Base-by-base conservation (phyloP, 179 eudicot genomes). In the Corrigiola litoralis region DNA sequence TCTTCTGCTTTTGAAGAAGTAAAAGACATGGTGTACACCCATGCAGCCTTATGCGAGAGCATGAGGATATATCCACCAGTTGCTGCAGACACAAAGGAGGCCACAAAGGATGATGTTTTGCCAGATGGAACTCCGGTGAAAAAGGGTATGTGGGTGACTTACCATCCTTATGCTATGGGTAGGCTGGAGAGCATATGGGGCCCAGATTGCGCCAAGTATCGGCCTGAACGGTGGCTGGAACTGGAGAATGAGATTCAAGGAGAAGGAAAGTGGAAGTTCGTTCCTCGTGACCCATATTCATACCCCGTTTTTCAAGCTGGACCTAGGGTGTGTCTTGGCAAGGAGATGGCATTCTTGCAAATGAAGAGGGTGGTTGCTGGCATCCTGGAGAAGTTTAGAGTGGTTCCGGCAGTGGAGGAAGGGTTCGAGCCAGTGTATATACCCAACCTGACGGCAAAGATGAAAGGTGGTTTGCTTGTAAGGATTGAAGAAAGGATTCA, bases 41-140 rank as follows among this genome's bases (percentile, higher is more conserved):
- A 88, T 18, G 95, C 88, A 1, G 66, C 90, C 4, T 38, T 88
- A 13, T 70, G 82, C 12, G 95, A 88, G 53, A 66, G 74, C 52
- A 83, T 88, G 88, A 81, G 90, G 60, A 59, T 88, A 18, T 88
- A 85, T 60, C 95, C 90, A 33, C 87, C 95, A 2, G 87, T 88
- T 0, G 78, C 90, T 0, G 59, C 44, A 4, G 83, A 82, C 55
- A 41, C 62, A 6, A 88, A 85, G 55, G 31, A 64, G 21, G 87
- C 88, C 0, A 7, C 21, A 13, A 46, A 33, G 1, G 71, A 85
- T 20, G 85, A 88, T 21, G 72, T 80, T 11, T 67, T 85, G 71
- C 90, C 95, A 0, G 87, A 81, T 13, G 95, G 95, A 6, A 78
- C 85, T 0, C 51, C 9, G 6, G 86, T 85, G 23, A 80, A 74